Conservation (phyloP, 768 basidiomycete genomes). For the Crepidotus variabilis region DNA sequence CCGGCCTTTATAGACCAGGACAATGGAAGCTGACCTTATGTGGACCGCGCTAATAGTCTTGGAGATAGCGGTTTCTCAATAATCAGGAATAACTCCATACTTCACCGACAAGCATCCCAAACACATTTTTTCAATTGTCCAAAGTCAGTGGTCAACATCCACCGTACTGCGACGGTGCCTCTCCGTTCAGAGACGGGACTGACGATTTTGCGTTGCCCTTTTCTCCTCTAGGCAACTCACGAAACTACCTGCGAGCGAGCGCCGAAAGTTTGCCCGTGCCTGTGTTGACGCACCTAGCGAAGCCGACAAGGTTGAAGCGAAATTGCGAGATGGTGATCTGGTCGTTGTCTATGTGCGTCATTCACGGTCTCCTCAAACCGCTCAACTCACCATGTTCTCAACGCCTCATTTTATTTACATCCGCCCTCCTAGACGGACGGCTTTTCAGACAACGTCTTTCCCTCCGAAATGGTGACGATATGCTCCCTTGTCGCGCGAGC, state of each 20-base stretch:
- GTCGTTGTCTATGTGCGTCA: slow-evolving; percentile 43
- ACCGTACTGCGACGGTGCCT: not conserved
- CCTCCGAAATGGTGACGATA: slow-evolving; percentile 65
- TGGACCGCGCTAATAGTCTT: slow-evolving; percentile 39
- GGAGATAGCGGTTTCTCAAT: slow-evolving; percentile 80
- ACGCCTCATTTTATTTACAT: not conserved
- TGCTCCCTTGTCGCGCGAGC: slow-evolving; percentile 61
- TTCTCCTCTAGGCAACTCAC: slow-evolving; percentile 41
- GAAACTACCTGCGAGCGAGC: slow-evolving; percentile 43
- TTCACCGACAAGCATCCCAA: slow-evolving; percentile 48
- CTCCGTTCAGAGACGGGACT: not conserved
- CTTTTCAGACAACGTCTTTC: slow-evolving; percentile 60
- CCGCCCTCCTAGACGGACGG: slow-evolving; percentile 43
- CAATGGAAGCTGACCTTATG: not conserved
- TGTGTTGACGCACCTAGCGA: slow-evolving; percentile 50
- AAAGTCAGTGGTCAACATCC: slow-evolving; percentile 28
- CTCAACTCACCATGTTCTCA: not conserved
- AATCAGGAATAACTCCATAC: slow-evolving; percentile 61
- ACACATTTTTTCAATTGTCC: slow-evolving; percentile 59
- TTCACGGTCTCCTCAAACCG: not conserved
- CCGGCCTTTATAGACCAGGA: slow-evolving; percentile 1
- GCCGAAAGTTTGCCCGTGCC: slow-evolving; percentile 42
- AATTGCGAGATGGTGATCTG: slow-evolving; percentile 48
- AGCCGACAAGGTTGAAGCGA: slow-evolving; percentile 40
- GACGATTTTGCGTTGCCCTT: not conserved